These are phyloP conservation scores for Cutaneotrichosporon daszewskae DNA, from an alignment of 1,284 basidiomycete genomes.

Conservation along the genomic window DNA sequence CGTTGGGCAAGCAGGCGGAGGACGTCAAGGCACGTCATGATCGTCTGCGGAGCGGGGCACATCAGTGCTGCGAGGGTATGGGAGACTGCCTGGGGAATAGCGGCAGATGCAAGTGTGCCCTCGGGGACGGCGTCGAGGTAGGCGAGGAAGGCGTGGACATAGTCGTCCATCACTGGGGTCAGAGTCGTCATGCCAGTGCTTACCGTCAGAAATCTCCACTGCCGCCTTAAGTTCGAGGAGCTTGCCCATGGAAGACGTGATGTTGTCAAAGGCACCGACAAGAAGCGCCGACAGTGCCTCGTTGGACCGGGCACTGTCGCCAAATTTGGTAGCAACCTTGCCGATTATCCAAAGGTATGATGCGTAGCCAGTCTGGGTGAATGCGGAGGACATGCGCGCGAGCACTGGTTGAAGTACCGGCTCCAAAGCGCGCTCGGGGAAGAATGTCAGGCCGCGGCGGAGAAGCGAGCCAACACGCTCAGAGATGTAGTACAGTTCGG, in stretches of 20 bases:
- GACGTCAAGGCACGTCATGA: constrained; percentile 74
- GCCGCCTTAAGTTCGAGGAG: constrained; percentile 63
- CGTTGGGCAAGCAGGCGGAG: constrained; percentile 71
- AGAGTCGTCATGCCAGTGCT: constrained; percentile 26
- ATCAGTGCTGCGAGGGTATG: constrained; percentile 69
- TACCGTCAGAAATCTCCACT: constrained; percentile 73
- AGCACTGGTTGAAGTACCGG: constrained; percentile 67
- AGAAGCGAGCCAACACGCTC: constrained; percentile 85
- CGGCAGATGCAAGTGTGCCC: constrained; percentile 67
- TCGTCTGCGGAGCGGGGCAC: constrained; percentile 70
- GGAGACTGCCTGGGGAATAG: constrained; percentile 69
- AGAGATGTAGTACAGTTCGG: constrained; percentile 69
- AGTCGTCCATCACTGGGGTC: constrained; percentile 84
- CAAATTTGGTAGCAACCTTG: constrained; percentile 70
- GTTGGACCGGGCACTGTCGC: constrained; percentile 54
- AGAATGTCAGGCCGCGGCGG: constrained; percentile 77
- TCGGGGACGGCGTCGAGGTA: constrained; percentile 63
- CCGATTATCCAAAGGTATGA: constrained; percentile 93
- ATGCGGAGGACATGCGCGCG: constrained; percentile 67
- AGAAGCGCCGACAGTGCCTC: constrained; percentile 50
- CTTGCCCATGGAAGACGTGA: constrained; percentile 63
- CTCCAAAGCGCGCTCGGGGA: constrained; percentile 60
- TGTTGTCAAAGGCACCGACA: constrained; percentile 63
- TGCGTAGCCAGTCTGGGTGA: constrained; percentile 75
- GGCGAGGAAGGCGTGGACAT: constrained; percentile 72